phyloP scores from a whole-genome alignment of 2,329 filamentous ascomycete species.

The Spiromastix sp. region DNA sequence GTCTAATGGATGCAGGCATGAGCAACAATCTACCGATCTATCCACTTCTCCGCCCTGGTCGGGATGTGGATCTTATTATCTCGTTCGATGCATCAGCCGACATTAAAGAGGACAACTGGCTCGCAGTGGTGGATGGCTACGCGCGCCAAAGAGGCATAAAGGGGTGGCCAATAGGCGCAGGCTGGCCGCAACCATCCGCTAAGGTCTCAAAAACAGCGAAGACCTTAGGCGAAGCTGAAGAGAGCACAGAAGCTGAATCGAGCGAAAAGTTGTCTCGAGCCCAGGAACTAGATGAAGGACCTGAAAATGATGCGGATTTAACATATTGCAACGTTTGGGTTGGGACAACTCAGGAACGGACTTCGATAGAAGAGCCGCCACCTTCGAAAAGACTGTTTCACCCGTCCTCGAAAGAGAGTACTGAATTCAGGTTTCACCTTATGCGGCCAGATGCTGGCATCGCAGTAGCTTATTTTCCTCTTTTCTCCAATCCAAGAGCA shows the following conservation, averaged over 20 bases:
- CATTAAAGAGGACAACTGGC: conserved; percentile 90
- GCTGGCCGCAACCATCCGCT: conserved; percentile 58
- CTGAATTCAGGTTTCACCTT: conserved; percentile 56
- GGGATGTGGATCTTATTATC: conserved; percentile 80
- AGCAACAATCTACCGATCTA: conserved; percentile 97
- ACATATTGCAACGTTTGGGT: conserved; percentile 88
- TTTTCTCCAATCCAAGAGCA: conserved; percentile 60
- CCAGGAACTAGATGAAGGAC: conserved; percentile 11
- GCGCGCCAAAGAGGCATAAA: conserved; percentile 80
- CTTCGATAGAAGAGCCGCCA: conserved; percentile 43
- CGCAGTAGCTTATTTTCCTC: conserved; percentile 80
- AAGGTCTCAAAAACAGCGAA: conserved; percentile 49
- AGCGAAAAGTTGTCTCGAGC: conserved; percentile 55
- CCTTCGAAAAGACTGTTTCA: conserved; percentile 40
- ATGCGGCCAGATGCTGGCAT: conserved; percentile 74
- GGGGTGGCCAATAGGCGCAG: conserved; percentile 90
- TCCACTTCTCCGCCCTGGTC: conserved; percentile 75
- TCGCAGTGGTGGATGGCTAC: conserved; percentile 88
- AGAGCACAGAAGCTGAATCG: conserved; percentile 49
- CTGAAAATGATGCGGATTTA: conserved; percentile 44
- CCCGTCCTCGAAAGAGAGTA: conserved; percentile 43
- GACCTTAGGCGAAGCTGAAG: conserved; percentile 59
- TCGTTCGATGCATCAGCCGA: conserved; percentile 94
- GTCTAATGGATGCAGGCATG: conserved; percentile 96
- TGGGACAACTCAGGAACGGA: conserved; percentile 67